Evolutionary conservation across 2,329 filamentous ascomycete species (phyloP).

Genomic region (Clonostachys rhizophaga): DNA sequence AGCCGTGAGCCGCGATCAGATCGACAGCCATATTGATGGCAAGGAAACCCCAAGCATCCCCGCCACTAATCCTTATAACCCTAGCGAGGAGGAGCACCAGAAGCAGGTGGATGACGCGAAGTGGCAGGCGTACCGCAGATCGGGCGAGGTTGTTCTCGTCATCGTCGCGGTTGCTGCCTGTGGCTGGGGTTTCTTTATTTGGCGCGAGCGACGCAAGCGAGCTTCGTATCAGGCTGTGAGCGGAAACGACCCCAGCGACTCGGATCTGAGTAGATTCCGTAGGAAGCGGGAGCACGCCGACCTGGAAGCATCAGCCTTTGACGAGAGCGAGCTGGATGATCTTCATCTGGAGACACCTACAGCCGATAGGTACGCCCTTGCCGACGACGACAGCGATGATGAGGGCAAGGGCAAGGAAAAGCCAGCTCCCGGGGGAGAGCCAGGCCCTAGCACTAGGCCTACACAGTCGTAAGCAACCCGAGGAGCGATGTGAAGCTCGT

Average conservation of each 20-base stretch:
- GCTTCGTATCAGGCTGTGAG: slow-evolving; percentile 48
- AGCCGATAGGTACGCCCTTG: slow-evolving; percentile 46
- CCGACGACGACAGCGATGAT: slow-evolving; percentile 48
- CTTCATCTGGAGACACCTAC: slow-evolving; percentile 47
- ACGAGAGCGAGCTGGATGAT: slow-evolving; percentile 61
- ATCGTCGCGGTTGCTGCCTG: slow-evolving; percentile 71
- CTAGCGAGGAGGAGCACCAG: slow-evolving; percentile 49
- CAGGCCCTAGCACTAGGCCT: too few species aligned
- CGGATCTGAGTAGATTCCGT: slow-evolving; percentile 40
- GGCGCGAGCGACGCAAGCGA: slow-evolving; percentile 54
- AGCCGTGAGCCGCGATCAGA: slow-evolving; percentile 68
- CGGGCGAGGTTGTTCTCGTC: slow-evolving; percentile 79
- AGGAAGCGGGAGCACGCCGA: slow-evolving; percentile 41
- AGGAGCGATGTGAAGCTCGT: too few species aligned
- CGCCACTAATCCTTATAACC: slow-evolving; percentile 52
- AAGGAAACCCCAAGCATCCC: slow-evolving; percentile 77
- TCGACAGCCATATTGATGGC: slow-evolving; percentile 81
- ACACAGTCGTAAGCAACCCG: too few species aligned
- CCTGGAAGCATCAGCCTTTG: slow-evolving; percentile 60
- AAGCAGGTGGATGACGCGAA: slow-evolving; percentile 76
- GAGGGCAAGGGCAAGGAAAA: background rate
- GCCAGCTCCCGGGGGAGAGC: background rate
- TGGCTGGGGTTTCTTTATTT: slow-evolving; percentile 71
- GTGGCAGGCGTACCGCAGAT: slow-evolving; percentile 85
- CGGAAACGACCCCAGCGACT: slow-evolving; percentile 25